Base-by-base conservation (phyloP, 768 basidiomycete species). In the Russula brevipes region DNA sequence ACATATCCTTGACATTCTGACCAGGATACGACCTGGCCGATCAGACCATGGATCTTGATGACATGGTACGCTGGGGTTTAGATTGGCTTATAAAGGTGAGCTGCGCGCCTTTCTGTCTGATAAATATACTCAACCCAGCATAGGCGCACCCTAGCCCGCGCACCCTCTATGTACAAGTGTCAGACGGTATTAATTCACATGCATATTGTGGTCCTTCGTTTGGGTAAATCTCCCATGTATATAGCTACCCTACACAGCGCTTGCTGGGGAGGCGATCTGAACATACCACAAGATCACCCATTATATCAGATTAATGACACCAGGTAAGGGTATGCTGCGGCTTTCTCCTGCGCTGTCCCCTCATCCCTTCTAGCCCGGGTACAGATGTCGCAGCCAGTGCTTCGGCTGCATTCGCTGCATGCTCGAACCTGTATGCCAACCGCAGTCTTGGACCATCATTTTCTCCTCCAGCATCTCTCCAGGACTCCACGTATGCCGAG, bases 31-130 rank as follows among this genome's bases (percentile, higher is more conserved):
- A 94, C 66, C 68, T 84, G 55, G 85, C 91, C 57, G 89, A 91
- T 57, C 94, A 96, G 75, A 92, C 93, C 0, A 82, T 85, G 2
- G 97, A 96, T 73, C 83, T 97, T n/a, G 95, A 97, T 69, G 83
- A 84, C 64, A 94, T 90, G 80, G 76, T 96, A 57, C 84, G 94
- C 63, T 96, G 91, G 91, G 88, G 93, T 31, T 81, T 93, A 50
- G 88, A 93, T 73, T 97, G 93, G 92, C 76, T 95, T 55, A 91
- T 95, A 57, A 92, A 91, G 79, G 93, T 87, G 60, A 64, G 78
- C 56, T n/a, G 17, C 24, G 54, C 36, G 5, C 39, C 10, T 14
- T 31, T 53, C 31, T 57, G 50, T 12, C 36, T 42, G 12, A 10
- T 38, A 9, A 41, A 53, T 24, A 57, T 51, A 17, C 61, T 41